Conservation (phyloP, 78 protist species). For the Dictyostelium firmibasis region DNA sequence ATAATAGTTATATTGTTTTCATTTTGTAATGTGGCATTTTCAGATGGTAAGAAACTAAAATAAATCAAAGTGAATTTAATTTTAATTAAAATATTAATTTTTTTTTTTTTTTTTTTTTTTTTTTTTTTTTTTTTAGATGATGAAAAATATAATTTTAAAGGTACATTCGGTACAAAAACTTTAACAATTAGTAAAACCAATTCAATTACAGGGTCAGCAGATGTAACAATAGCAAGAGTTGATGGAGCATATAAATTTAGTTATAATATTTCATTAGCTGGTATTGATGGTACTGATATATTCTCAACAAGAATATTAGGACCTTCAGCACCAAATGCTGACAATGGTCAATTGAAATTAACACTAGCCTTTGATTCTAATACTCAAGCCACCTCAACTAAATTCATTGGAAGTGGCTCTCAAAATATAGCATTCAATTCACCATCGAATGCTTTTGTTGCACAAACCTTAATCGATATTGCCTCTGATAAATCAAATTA, state of each 20-base stretch:
- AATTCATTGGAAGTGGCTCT: background rate
- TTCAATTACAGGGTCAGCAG: background rate
- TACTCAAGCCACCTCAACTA: background rate
- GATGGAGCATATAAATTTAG: background rate
- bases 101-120: background rate
- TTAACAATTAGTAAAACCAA: background rate
- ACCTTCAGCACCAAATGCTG: background rate
- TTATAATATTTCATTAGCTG: background rate
- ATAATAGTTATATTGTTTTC: background rate
- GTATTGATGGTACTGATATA: background rate
- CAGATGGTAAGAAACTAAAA: background rate
- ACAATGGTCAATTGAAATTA: background rate
- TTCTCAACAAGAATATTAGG: background rate
- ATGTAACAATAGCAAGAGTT: background rate
- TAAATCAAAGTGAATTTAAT: background rate
- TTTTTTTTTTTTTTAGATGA: background rate
- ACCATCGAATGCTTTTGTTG: background rate
- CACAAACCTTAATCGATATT: background rate
- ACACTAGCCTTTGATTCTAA: background rate
- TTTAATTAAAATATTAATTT: background rate
- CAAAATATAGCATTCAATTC: background rate
- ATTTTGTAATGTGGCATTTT: background rate
- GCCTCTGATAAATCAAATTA: background rate
- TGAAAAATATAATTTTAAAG: constrained; percentile 14
- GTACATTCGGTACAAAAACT: background rate